Evolutionary conservation across 2,329 filamentous ascomycete genomes (phyloP), one percentile per base, ranked within the genome.

Genomic region (Beauveria asiatica): DNA sequence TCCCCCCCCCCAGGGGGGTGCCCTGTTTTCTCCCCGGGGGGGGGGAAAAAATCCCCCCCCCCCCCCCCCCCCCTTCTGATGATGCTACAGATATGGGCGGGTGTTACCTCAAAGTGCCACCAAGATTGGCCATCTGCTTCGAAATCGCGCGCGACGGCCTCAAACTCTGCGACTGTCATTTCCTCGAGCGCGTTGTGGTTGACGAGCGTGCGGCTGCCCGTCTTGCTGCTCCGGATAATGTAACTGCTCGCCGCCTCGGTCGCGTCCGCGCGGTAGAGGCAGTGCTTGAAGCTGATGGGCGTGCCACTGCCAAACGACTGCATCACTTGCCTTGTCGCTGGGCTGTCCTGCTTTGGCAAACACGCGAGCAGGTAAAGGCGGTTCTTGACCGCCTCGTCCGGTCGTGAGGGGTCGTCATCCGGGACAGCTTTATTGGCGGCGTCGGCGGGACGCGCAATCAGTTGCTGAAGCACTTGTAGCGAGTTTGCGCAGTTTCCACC

Each of bases 401-500:
- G 33, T 17, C 27, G 16, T 4, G 30, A 39, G 7, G 30, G 6
- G 30, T 33, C 27, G 17, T 3, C 5, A 30, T 54, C 23, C 27
- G 3, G 64, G 59, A 57, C 56, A 62, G 65, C 67, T 48, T 25
- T 55, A 33, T 64, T 62, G n/a, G 44, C 53, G 21, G n/a, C 45
- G 19, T 45, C 53, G 30, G 23, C 45, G 19, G 16, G 48, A 23
- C 37, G 46, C 23, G 30, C 23, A 58, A 84, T 67, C 19, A 89
- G 78, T 69, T 91, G 86, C 63, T 83, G 79, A 27, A 92, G 74
- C 9, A 92, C 87, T 68, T 90, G 81, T 39, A 90, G 79, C 3
- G 83, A 82, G 69, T 92, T 92, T 25, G 85, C 81, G 63, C 85
- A 85, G 70, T 92, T 92, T 37, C 88, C 88, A 57, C 89, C 88